Evolutionary conservation across 2,329 filamentous ascomycete species (phyloP).

Genomic region (Zasmidium cellare): DNA sequence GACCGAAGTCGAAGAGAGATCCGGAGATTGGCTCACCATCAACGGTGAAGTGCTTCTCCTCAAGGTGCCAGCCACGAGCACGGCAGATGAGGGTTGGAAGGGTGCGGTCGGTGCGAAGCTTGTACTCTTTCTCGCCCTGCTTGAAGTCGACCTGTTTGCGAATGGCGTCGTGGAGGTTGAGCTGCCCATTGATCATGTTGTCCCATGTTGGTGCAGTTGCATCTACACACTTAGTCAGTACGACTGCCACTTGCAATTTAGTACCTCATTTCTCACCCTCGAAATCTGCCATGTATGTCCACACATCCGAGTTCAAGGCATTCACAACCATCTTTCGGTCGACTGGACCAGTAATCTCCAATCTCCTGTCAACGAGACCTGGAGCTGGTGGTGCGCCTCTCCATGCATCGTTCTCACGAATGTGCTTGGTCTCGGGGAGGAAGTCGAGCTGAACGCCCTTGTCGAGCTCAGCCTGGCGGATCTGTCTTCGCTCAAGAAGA

Average conservation of each 20-base stretch:
- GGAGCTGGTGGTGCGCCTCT: constrained; percentile 88
- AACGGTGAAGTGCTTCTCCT: constrained; percentile 96
- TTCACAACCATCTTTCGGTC: constrained; percentile 99
- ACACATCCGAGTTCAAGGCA: constrained; percentile 91
- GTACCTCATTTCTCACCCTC: constrained; percentile 66
- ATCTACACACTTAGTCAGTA: constrained; percentile 57
- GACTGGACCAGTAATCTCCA: constrained; percentile 96
- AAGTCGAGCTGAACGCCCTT: constrained; percentile 88
- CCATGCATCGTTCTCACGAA: constrained; percentile 93
- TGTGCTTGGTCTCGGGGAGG: constrained; percentile 90
- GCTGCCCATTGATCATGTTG: constrained; percentile 98
- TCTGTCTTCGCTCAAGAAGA: constrained; percentile 80
- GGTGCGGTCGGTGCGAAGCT: constrained; percentile 85
- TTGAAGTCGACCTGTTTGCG: constrained; percentile 95
- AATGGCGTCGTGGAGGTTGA: constrained; percentile 96
- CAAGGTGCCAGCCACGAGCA: constrained; percentile 94
- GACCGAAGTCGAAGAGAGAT: constrained; percentile 91
- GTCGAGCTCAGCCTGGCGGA: constrained; percentile 91
- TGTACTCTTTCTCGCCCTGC: constrained; percentile 93
- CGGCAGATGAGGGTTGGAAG: constrained; percentile 91
- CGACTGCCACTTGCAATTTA: background rate
- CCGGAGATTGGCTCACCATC: constrained; percentile 94
- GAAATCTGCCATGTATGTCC: constrained; percentile 99
- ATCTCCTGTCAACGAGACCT: constrained; percentile 85
- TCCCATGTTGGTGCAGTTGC: constrained; percentile 97